phyloP scores from a whole-genome alignment of 2,329 filamentous ascomycete species.

The Ustilaginoidea virens region DNA sequence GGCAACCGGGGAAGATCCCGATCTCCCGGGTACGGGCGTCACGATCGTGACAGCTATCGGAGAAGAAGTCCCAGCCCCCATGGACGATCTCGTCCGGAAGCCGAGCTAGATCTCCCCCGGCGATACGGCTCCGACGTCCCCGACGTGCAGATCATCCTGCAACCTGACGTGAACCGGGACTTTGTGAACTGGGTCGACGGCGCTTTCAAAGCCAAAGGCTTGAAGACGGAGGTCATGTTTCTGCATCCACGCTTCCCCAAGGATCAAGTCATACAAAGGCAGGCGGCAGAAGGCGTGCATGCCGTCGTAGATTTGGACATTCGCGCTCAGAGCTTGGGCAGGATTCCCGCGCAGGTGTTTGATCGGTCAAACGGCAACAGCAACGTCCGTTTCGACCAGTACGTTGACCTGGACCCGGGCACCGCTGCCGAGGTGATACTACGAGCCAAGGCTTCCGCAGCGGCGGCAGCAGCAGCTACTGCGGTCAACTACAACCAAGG shows the following conservation, averaged over 20 bases:
- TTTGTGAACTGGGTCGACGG: constrained; percentile 75
- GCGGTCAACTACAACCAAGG: constrained; percentile 17
- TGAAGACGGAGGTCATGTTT: constrained; percentile 67
- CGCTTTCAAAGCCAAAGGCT: constrained; percentile 53
- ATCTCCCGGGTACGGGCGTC: constrained; percentile 38
- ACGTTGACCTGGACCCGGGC: constrained; percentile 63
- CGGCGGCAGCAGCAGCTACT: no score
- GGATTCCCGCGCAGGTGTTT: constrained; percentile 73
- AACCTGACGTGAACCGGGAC: constrained; percentile 61
- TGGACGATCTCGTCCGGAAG: constrained; percentile 29
- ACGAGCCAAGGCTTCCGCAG: constrained; percentile 41
- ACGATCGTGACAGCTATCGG: constrained; percentile 38
- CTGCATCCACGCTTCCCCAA: constrained; percentile 64
- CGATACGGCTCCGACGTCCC: constrained; percentile 63
- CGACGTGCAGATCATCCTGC: constrained; percentile 75
- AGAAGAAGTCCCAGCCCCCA: constrained; percentile 57
- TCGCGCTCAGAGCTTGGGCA: constrained; percentile 51
- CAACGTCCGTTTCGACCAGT: constrained; percentile 76
- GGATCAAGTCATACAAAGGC: constrained; percentile 64
- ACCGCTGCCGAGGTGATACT: constrained; percentile 70
- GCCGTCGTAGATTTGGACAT: constrained; percentile 67
- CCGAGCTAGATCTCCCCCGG: constrained; percentile 55
- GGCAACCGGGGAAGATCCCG: constrained; percentile 48
- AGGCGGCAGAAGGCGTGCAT: constrained; percentile 77
- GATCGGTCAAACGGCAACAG: constrained; percentile 59